Conservation (phyloP, 1,284 basidiomycete genomes). For the Wallemia ichthyophaga region DNA sequence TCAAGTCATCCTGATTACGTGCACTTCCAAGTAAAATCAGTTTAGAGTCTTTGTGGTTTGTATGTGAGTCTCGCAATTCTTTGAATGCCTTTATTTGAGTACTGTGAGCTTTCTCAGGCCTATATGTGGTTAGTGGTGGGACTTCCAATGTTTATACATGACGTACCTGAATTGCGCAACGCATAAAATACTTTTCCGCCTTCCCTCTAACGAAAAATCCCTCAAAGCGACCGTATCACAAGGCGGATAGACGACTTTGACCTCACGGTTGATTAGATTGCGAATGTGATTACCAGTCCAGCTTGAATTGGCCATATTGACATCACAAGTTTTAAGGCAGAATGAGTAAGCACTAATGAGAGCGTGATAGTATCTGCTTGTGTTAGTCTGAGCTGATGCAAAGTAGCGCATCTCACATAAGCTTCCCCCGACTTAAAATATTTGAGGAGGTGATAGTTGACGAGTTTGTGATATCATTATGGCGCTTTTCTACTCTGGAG, state of each 20-base stretch:
- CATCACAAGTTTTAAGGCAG: slow-evolving; percentile 37
- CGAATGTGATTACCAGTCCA: slow-evolving; percentile 77
- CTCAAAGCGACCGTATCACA: slow-evolving; percentile 57
- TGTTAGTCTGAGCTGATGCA: neutral
- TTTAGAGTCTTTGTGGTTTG: slow-evolving; percentile 24
- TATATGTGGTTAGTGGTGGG: slow-evolving; percentile 11
- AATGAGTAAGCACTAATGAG: slow-evolving; percentile 57
- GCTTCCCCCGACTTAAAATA: slow-evolving; percentile 33
- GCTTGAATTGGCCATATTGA: slow-evolving; percentile 67
- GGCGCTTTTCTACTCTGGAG: slow-evolving; percentile 33
- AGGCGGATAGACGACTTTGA: slow-evolving; percentile 51
- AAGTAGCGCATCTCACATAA: slow-evolving; percentile 24
- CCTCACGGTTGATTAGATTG: slow-evolving; percentile 23
- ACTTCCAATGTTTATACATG: neutral
- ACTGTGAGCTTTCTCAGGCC: slow-evolving; percentile 81
- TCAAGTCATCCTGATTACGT: slow-evolving; percentile 41
- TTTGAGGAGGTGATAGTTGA: slow-evolving; percentile 28
- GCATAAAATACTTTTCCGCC: slow-evolving; percentile 42
- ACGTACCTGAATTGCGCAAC: slow-evolving; percentile 64
- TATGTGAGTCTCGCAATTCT: slow-evolving; percentile 27
- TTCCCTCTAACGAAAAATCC: slow-evolving; percentile 27
- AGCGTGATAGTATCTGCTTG: slow-evolving; percentile 48
- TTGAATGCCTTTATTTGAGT: slow-evolving; percentile 45
- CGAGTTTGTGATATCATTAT: slow-evolving; percentile 35
- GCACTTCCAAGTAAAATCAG: slow-evolving; percentile 57